Evolutionary conservation across 441 rosid species (phyloP), one percentile per base, ranked within the genome.

Genomic region (Brassica balearica): DNA sequence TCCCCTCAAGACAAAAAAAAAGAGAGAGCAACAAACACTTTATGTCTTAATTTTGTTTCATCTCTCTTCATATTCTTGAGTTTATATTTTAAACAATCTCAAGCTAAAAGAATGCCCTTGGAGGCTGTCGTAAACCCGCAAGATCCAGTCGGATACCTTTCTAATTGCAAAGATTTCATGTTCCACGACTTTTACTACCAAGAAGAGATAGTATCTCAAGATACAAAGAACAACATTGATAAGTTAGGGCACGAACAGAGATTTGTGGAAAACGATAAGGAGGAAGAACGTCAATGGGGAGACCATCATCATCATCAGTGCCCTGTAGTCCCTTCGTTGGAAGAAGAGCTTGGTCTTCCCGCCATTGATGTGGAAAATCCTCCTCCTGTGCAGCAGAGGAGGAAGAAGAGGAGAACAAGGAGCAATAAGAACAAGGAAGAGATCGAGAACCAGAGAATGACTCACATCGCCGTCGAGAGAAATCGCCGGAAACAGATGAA

Each of bases 401-500:
- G 85, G 69, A 90, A 88, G 82, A 82, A 90, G 61, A 80, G 91
- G 65, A 83, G 92, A 41, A 75, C 81, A 8, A 84, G 81, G 67
- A 86, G 71, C 72, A 62, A 67, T 63, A 90, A 88, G 87, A 88
- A 90, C 84, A 83, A 86, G 73, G 91, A 90, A 81, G 91, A 90
- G 81, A 79, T 90, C 15, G 94, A 90, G 86, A 90, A 78, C 77
- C 92, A 90, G 81, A 85, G 94, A 81, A 87, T 87, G 88, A 87
- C 91, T 80, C 94, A 88, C 69, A 90, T 90, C 76, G 84, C 90
- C 14, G 90, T 88, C 56, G 94, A 90, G 83, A 86, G 92, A 62
- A 90, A 88, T 79, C 92, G 94, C 71, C 88, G 94, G 78, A 90
- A 87, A 84, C 92, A 85, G 77, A 90, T 90, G 94, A 90, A 90